Conservation (phyloP, 495 filamentous ascomycete genomes). For the Copromyces sp. region DNA sequence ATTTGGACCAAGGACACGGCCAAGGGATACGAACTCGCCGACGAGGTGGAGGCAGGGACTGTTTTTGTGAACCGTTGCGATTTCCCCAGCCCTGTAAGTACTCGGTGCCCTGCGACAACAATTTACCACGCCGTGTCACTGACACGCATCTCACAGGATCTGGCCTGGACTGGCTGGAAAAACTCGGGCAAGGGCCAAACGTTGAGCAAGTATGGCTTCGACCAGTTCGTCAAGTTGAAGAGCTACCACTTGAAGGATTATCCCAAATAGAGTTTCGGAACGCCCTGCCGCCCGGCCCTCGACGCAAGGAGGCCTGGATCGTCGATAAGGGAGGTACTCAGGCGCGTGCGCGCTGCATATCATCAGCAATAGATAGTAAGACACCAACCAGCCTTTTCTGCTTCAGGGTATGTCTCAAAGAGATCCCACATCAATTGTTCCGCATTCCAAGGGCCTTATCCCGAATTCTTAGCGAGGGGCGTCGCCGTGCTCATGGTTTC, state of each 20-base stretch:
- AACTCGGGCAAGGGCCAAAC: slow-evolving; percentile 86
- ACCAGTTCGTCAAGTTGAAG: slow-evolving; percentile 92
- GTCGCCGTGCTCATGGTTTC: background rate
- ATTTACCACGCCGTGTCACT: background rate
- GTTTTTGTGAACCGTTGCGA: slow-evolving; percentile 95
- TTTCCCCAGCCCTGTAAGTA: slow-evolving; percentile 79
- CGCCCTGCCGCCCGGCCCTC: background rate
- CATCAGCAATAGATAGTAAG: background rate
- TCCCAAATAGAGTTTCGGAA: slow-evolving; percentile 45
- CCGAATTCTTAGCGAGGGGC: background rate
- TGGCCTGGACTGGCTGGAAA: slow-evolving; percentile 98
- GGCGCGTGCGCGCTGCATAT: slow-evolving; percentile 4
- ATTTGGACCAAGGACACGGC: slow-evolving; percentile 91
- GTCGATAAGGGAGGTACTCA: slow-evolving; percentile 12
- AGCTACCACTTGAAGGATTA: slow-evolving; percentile 91
- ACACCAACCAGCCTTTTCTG: background rate
- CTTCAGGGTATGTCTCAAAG: background rate
- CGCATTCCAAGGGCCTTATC: background rate
- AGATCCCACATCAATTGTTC: background rate
- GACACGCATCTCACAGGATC: slow-evolving; percentile 48
- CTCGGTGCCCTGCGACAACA: background rate
- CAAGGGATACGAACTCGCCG: slow-evolving; percentile 65
- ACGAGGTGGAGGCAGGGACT: slow-evolving; percentile 83
- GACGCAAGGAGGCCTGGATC: slow-evolving; percentile 9
- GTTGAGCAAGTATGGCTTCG: slow-evolving; percentile 81